Evolutionary conservation across 2,329 filamentous ascomycete species (phyloP), one percentile per base, ranked within the genome.

Genomic region (Neopestalotiopsis sp.): DNA sequence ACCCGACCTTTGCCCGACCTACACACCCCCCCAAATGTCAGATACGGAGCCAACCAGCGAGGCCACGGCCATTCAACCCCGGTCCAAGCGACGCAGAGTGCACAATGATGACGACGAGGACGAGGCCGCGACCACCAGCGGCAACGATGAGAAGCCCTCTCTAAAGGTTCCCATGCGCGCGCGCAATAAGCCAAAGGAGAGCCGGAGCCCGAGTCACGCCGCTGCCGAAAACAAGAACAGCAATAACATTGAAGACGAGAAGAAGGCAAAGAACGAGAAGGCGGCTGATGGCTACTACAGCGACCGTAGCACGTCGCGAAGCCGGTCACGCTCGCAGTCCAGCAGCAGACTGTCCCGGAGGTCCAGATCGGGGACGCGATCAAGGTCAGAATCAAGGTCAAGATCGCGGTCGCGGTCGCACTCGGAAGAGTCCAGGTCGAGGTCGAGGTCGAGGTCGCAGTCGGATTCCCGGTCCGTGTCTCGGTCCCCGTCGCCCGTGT

Each of bases 71-170:
- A 12, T 74, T 13, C 79, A 75, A 40, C 80, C 81, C 17, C 79
- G 81, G 13, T 77, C 81, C 9, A 84, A 84, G 71, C 79, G 82
- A 40, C 81, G 82, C 69, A 81, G 79, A 74, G 76, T 83, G 45
- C 73, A 78, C 70, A 79, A 82, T 64, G 83, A 82, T 67, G 82
- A 79, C 72, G 75, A 77, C 65, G 78, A 77, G 65, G 79, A 82
- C 67, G 82, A 79, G 72, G 75, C 77, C 65, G 78, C 76, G 65
- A 79, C 81, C 73, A 81, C 80, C 9, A 80, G 81, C 10, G 78
- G 78, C 45, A 70, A 70, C 28, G 70, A 71, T 2, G 72, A 73
- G 56, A 67, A 63, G 45, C 24, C 24, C 24, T 69, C 71, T 7
- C 49, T 78, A 57, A 73, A 73, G 45, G 74, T 78, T 14, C 77